phyloP scores from a whole-genome alignment of 371 early-diverging fungal genomes.

The Conidiobolus incongruus region DNA sequence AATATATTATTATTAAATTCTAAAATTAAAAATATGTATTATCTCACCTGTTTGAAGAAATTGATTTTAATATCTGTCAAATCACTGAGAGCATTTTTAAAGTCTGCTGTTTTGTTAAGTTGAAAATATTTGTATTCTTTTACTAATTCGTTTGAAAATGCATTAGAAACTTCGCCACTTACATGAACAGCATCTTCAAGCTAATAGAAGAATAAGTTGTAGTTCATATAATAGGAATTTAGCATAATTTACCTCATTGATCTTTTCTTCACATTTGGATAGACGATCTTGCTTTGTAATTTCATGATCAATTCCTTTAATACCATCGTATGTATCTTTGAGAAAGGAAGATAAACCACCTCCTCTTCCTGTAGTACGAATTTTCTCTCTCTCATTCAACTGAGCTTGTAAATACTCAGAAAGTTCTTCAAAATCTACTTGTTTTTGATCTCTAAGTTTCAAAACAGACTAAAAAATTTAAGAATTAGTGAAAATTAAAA shows the following conservation, averaged over 20 bases:
- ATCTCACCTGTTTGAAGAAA: constrained; percentile 45
- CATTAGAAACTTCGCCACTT: constrained; percentile 35
- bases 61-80: constrained; percentile 53
- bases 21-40: background rate
- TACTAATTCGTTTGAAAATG: constrained; percentile 53
- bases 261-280: constrained; percentile 38
- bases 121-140: constrained; percentile 65
- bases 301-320: constrained; percentile 71
- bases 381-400: constrained; percentile 28
- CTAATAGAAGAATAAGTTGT: too few species aligned
- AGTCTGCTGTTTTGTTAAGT: constrained; percentile 48
- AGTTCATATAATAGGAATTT: background rate
- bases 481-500: background rate
- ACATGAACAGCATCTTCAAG: constrained; percentile 58
- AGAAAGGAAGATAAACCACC: constrained; percentile 49
- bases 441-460: constrained; percentile 76
- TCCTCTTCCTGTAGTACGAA: constrained; percentile 23
- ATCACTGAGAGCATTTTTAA: constrained; percentile 41
- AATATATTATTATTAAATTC: background rate
- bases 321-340: constrained; percentile 70
- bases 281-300: constrained; percentile 54
- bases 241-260: constrained; percentile 32
- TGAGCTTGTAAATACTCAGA: constrained; percentile 44
- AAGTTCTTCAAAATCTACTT: constrained; percentile 78
- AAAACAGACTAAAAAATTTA: constrained; percentile 42